phyloP scores from a whole-genome alignment of 345 rosid genomes.

The Pugionium dolabratum region DNA sequence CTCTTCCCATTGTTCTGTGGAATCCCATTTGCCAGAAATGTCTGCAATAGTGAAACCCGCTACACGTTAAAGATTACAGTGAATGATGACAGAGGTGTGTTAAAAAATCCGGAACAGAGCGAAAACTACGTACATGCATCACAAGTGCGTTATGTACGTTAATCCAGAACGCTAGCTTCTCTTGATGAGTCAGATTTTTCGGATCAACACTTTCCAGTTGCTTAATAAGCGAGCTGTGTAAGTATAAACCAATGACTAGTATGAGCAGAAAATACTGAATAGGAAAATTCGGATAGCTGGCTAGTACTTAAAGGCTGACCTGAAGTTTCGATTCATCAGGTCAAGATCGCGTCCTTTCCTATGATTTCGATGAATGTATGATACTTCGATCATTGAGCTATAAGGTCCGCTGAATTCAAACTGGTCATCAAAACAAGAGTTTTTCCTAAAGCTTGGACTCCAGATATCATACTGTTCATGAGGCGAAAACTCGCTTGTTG shows the following conservation, averaged over 20 bases:
- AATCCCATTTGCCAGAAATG: slow-evolving; percentile 81
- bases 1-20: slow-evolving; percentile 88
- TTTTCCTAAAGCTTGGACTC: slow-evolving; percentile 88
- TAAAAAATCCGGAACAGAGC: not conserved
- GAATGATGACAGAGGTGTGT: too few species aligned
- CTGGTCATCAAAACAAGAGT: slow-evolving; percentile 77
- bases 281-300: not conserved
- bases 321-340: slow-evolving; percentile 74
- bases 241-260: slow-evolving; percentile 21
- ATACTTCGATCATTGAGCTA: slow-evolving; percentile 89
- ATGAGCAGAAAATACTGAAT: not conserved
- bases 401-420: slow-evolving; percentile 97
- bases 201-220: slow-evolving; percentile 72
- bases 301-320: slow-evolving; percentile 43
- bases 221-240: slow-evolving; percentile 65
- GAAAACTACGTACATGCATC: slow-evolving; percentile 71
- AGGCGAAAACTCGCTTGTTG: slow-evolving; percentile 71
- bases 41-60: slow-evolving; percentile 41
- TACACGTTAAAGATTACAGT: not conserved
- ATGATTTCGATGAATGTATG: slow-evolving; percentile 68
- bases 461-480: slow-evolving; percentile 74
- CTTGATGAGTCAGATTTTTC: slow-evolving; percentile 68
- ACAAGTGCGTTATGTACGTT: slow-evolving; percentile 84
- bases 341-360: slow-evolving; percentile 76
- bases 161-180: slow-evolving; percentile 95